These are phyloP conservation scores for Salix dunnii DNA, from an alignment of 345 rosid genomes.

Conservation along the genomic window DNA sequence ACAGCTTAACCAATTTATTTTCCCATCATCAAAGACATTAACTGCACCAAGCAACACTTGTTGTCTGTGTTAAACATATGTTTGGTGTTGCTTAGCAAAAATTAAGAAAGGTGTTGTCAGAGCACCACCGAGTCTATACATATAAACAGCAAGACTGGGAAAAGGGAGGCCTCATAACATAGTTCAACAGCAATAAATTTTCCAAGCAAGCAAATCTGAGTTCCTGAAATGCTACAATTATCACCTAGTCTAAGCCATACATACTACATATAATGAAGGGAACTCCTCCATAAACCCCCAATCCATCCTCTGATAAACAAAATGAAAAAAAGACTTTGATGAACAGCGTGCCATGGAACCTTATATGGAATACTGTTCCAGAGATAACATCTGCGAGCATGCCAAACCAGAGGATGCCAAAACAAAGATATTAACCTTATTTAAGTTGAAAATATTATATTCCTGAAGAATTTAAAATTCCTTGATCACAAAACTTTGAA, in stretches of 20 bases:
- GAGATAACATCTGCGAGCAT: not conserved
- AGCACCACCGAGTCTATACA: not conserved
- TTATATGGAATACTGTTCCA: not conserved
- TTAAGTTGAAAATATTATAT: not conserved
- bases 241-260: not conserved
- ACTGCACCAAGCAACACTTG: constrained; percentile 5
- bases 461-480: not conserved
- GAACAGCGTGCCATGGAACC: not conserved
- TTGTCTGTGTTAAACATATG: not conserved
- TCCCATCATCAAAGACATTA: not conserved
- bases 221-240: constrained; percentile 1
- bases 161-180: not conserved
- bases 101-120: not conserved
- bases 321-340: not conserved
- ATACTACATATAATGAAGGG: not conserved
- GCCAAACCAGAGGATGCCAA: not conserved
- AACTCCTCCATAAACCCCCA: not conserved
- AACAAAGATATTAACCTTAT: not conserved
- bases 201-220: not conserved
- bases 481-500: not conserved
- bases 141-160: not conserved
- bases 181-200: not conserved
- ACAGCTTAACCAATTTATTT: not conserved
- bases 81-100: not conserved
- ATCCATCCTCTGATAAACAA: not conserved